Conservation (phyloP, 2,329 filamentous ascomycete genomes). For the Xylaria arbuscula region DNA sequence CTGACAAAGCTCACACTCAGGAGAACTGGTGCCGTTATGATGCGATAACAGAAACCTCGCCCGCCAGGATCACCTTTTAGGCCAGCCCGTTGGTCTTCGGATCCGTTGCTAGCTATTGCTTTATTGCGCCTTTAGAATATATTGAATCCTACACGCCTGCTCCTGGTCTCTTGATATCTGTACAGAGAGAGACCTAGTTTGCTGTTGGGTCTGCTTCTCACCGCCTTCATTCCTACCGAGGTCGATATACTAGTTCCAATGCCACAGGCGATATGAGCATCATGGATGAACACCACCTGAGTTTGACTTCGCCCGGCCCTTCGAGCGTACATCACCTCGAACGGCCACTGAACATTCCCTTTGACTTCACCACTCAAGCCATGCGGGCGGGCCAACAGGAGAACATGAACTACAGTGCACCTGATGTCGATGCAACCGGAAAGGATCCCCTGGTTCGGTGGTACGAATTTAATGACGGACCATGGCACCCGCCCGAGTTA, state of each 20-base stretch:
- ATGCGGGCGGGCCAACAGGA: conserved; percentile 15
- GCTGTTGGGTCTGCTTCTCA: not conserved
- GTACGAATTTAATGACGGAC: conserved; percentile 55
- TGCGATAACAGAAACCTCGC: conserved; percentile 17
- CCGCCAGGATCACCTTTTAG: conserved; percentile 1
- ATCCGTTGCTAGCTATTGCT: conserved; percentile 3
- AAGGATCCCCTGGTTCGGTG: conserved; percentile 50
- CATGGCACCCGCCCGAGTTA: conserved; percentile 56
- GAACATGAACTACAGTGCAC: conserved; percentile 24
- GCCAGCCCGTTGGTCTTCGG: not conserved
- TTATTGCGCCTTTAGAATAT: conserved; percentile 8
- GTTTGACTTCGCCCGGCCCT: conserved; percentile 39
- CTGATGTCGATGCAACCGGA: conserved; percentile 24
- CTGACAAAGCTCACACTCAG: not conserved
- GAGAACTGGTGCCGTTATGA: conserved; percentile 17
- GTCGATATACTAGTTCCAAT: conserved; percentile 19
- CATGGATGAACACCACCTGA: conserved; percentile 41
- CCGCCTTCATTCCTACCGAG: not conserved
- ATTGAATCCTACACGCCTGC: not conserved
- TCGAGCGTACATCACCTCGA: conserved; percentile 39
- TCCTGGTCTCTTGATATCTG: not conserved
- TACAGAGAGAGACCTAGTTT: not conserved
- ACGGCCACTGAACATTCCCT: conserved; percentile 40
- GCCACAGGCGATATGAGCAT: conserved; percentile 6
- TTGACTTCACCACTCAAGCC: conserved; percentile 32